Evolutionary conservation across 2,329 filamentous ascomycete species (phyloP), one percentile per base, ranked within the genome.

Genomic region (Aureobasidium pullulans): DNA sequence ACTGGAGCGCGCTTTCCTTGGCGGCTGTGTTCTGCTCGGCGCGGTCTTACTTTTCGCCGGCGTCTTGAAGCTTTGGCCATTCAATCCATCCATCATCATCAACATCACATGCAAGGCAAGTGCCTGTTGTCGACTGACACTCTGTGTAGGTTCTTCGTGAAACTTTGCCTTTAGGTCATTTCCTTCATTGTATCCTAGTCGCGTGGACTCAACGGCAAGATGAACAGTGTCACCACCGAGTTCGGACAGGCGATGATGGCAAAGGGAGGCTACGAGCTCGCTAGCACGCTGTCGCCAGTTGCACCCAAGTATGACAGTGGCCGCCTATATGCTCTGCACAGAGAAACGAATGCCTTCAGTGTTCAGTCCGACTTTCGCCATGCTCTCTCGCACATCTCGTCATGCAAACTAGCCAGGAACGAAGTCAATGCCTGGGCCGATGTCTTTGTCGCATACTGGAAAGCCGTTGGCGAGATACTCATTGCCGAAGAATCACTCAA

Each of bases 361-460:
- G 77, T 86, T 52, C 84, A 85, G 63, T 78, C 79, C 37, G 88
- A 94, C 66, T 79, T 96, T 57, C 85, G 86, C 60, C 85, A 88
- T 68, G 73, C 76, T 47, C 80, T 94, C 60, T 83, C 93, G 61
- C 84, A 86, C 64, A 84, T 80, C 65, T 80, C 79, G 59, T 64
- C 63, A 13, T 60, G 69, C 8, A 64, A 63, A 7, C 64, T 72
- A 16, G 75, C 77, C 29, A 79, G 77, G 60, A 76, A 78, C 32
- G 90, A 96, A 75, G 77, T 84, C 28, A 82, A 81, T 60, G 87
- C 86, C n/a, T 99, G 94, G 94, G 79, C 87, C 0, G 92, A 96
- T 40, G 85, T 97, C 32, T 96, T 92, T 69, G 77, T 81, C 37
- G 79, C 84, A 19, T 96, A 92, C 70, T 96, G 92, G 90, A 90